Evolutionary conservation across 352 stramenopile genomes (phyloP).

Genomic region (Phytophthora citricola): DNA sequence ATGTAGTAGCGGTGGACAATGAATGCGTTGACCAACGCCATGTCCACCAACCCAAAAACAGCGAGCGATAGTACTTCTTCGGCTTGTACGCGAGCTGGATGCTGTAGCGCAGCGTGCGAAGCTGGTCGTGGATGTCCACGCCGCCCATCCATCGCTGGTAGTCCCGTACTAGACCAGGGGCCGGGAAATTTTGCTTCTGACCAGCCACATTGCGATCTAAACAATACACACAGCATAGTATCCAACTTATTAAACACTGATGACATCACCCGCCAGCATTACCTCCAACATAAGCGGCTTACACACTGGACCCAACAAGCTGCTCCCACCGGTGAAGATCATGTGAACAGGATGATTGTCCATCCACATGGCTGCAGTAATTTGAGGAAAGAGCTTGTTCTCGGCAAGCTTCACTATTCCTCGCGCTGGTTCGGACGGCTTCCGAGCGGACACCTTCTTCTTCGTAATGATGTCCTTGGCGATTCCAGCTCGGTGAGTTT

Average conservation of each 20-base stretch:
- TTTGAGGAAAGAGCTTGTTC: constrained; percentile 6
- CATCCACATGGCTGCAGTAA: constrained; percentile 15
- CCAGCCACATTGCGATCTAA: neutral
- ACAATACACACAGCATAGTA: neutral
- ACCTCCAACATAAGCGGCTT: constrained; percentile 8
- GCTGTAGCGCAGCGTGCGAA: too few species aligned
- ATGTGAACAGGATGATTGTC: constrained; percentile 14
- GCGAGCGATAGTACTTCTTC: too few species aligned
- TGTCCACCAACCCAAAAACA: too few species aligned
- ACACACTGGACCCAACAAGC: constrained; percentile 3
- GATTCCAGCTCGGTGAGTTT: neutral
- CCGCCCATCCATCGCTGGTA: constrained; percentile 31
- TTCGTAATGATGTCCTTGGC: neutral
- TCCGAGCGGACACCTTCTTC: neutral
- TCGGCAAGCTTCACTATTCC: constrained; percentile 4
- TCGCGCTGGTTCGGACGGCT: neutral
- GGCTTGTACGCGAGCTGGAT: too few species aligned
- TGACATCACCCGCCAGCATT: constrained; percentile 5
- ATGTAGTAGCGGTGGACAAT: too few species aligned
- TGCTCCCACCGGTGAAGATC: constrained; percentile 5
- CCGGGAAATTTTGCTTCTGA: constrained; percentile 1
- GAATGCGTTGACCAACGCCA: too few species aligned
- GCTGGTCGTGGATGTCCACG: neutral
- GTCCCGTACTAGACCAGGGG: constrained; percentile 16
- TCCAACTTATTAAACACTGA: neutral